phyloP scores from a whole-genome alignment of 2,329 filamentous ascomycete species.

The Rasamsonia emersonii region DNA sequence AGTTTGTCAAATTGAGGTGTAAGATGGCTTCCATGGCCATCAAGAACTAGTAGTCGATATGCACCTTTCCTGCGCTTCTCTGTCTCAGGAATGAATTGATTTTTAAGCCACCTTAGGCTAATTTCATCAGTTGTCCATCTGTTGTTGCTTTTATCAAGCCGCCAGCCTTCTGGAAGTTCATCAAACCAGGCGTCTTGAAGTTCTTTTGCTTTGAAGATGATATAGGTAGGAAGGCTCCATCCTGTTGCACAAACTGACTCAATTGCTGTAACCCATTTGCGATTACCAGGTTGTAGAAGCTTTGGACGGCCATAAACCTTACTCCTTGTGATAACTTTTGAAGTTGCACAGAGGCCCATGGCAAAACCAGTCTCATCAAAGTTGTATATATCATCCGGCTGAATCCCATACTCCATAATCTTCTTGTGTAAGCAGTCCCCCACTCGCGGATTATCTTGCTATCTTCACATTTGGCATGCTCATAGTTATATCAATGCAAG shows the following conservation, averaged over 20 bases:
- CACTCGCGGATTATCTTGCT: background rate
- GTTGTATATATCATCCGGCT: slow-evolving; percentile 2
- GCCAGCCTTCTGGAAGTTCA: background rate
- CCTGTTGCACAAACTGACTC: background rate
- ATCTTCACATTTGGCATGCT: slow-evolving; percentile 2
- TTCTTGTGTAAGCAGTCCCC: background rate
- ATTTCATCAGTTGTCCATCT: slow-evolving; percentile 3
- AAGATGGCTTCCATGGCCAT: too few species aligned
- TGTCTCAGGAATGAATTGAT: slow-evolving; percentile 2
- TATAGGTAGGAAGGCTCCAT: slow-evolving; percentile 5
- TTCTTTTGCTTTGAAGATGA: slow-evolving; percentile 9
- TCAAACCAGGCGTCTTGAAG: slow-evolving; percentile 5
- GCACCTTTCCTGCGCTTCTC: too few species aligned
- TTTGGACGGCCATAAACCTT: slow-evolving; percentile 1
- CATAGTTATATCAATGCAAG: slow-evolving; percentile 3
- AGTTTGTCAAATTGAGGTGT: too few species aligned
- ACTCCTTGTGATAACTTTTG: slow-evolving; percentile 3
- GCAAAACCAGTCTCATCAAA: slow-evolving; percentile 6
- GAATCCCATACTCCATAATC: background rate
- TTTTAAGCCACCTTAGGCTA: slow-evolving; percentile 1
- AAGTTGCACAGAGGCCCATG: slow-evolving; percentile 4
- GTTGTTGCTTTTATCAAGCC: slow-evolving; percentile 2
- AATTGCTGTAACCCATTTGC: background rate
- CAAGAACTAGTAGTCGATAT: too few species aligned
- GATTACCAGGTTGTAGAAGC: background rate